Percentiles rank a stretch among this genome's conserved stretches.
Evolutionary conservation across 495 filamentous ascomycete genomes (phyloP).

Genomic region (Hyaloscypha hepaticicola): DNA sequence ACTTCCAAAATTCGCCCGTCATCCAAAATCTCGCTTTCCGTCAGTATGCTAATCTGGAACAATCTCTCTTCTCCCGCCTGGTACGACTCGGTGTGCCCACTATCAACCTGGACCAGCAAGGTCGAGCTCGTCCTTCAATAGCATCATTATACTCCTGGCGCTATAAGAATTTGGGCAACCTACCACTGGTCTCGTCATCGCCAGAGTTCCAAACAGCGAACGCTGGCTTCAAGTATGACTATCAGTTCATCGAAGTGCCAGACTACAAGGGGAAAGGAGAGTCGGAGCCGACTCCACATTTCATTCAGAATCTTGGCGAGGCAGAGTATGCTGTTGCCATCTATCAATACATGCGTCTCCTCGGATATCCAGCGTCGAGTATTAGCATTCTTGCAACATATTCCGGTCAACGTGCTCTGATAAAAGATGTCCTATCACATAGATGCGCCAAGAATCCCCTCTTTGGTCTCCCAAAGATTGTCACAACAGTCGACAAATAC

Average conservation of each 20-base stretch:
- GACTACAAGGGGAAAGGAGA: slow-evolving; percentile 93
- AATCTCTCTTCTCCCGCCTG: slow-evolving; percentile 89
- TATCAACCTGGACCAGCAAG: slow-evolving; percentile 89
- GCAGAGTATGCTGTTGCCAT: slow-evolving; percentile 95
- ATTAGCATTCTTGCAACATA: slow-evolving; percentile 93
- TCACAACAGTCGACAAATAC: slow-evolving; percentile 96
- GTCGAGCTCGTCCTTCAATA: slow-evolving; percentile 81
- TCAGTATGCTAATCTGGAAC: slow-evolving; percentile 93
- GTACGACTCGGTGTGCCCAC: slow-evolving; percentile 87
- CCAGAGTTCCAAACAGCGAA: slow-evolving; percentile 81
- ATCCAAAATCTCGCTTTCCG: slow-evolving; percentile 95
- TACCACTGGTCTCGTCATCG: slow-evolving; percentile 66
- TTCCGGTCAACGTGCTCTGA: slow-evolving; percentile 88
- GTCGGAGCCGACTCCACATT: slow-evolving; percentile 88
- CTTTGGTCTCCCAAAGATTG: slow-evolving; percentile 87
- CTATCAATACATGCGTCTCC: slow-evolving; percentile 95
- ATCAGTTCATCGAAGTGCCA: slow-evolving; percentile 94
- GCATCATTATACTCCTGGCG: slow-evolving; percentile 93
- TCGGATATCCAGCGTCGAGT: slow-evolving; percentile 89
- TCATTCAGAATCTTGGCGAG: slow-evolving; percentile 95
- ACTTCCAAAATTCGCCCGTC: slow-evolving; percentile 94
- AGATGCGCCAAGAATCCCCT: slow-evolving; percentile 78
- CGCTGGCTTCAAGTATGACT: slow-evolving; percentile 88
- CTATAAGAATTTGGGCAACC: slow-evolving; percentile 75
- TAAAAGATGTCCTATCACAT: slow-evolving; percentile 84